A percentile compares a stretch with the other conserved stretches of the same genome.
phyloP scores from a whole-genome alignment of 352 stramenopile genomes.

The Aphanomyces invadans region DNA sequence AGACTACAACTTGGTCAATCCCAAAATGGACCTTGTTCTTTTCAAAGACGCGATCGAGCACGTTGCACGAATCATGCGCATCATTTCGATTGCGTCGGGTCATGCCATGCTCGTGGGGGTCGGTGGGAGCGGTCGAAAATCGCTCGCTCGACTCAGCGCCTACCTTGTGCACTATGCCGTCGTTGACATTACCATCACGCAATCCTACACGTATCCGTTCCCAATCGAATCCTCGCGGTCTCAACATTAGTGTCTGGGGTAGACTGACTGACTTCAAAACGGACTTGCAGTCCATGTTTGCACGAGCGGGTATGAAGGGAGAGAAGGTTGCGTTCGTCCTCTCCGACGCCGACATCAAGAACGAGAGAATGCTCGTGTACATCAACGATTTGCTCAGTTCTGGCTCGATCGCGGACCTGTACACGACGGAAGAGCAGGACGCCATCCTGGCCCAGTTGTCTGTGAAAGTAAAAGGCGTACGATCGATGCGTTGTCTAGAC shows the following conservation, averaged over 20 bases:
- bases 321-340: conserved; percentile 89
- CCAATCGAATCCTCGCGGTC: not conserved
- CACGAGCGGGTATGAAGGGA: conserved; percentile 88
- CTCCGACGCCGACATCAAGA: conserved; percentile 90
- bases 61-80: conserved; percentile 89
- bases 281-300: conserved; percentile 88
- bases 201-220: conserved; percentile 67
- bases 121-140: conserved; percentile 91
- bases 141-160: conserved; percentile 79
- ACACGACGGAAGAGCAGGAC: conserved; percentile 86
- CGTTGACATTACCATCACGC: conserved; percentile 86
- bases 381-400: conserved; percentile 91
- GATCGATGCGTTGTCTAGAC: no score
- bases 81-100: conserved; percentile 89
- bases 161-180: conserved; percentile 88
- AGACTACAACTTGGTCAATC: conserved; percentile 90
- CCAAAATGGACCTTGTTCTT: conserved; percentile 92
- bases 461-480: conserved; percentile 72
- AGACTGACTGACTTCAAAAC: conserved; percentile 90
- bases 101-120: conserved; percentile 93
- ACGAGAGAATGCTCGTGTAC: conserved; percentile 92
- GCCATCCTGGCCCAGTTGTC: conserved; percentile 83
- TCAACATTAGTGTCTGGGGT: not conserved
- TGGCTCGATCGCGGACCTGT: conserved; percentile 90
- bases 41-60: conserved; percentile 96